A percentile compares a stretch with the other conserved stretches of the same genome.
These are phyloP conservation scores for Diatrype stigma DNA, from an alignment of 2,329 filamentous ascomycete genomes.

Conservation along the genomic window DNA sequence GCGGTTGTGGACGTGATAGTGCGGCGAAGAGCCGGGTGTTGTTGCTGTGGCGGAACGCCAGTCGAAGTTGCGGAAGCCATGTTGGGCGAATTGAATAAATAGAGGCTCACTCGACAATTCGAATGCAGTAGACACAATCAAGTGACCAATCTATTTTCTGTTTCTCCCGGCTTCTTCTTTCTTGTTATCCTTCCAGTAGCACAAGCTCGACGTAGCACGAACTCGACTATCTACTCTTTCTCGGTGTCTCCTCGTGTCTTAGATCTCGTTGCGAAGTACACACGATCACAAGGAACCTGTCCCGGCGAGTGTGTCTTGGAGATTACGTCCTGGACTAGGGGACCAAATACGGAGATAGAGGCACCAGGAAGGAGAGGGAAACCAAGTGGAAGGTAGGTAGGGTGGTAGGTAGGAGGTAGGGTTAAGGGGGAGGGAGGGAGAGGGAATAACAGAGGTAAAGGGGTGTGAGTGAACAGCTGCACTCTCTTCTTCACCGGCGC, in stretches of 20 bases:
- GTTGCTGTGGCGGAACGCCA: conserved; percentile 36
- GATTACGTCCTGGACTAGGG: too few relatives aligned
- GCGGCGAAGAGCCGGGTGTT: conserved; percentile 41
- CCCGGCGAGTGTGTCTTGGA: not conserved
- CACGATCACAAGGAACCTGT: not conserved
- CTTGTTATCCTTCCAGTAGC: not conserved
- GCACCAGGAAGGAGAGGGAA: not conserved
- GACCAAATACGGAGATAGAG: not conserved
- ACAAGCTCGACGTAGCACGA: too few relatives aligned
- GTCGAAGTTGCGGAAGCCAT: conserved; percentile 47
- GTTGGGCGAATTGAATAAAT: too few relatives aligned
- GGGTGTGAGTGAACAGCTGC: too few relatives aligned
- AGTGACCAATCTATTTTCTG: too few relatives aligned
- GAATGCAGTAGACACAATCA: not conserved
- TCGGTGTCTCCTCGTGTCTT: not conserved
- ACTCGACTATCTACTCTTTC: too few relatives aligned
- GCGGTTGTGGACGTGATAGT: conserved; percentile 40
- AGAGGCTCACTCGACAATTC: too few relatives aligned
- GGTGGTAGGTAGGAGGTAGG: not conserved
- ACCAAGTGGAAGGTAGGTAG: not conserved
- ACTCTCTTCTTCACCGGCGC: too few relatives aligned
- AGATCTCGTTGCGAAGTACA: not conserved
- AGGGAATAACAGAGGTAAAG: not conserved
- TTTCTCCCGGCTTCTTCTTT: not conserved
- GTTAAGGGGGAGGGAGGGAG: not conserved